Evolutionary conservation across 169 alveolate species (phyloP).

Genomic region (Plasmodium sp.): DNA sequence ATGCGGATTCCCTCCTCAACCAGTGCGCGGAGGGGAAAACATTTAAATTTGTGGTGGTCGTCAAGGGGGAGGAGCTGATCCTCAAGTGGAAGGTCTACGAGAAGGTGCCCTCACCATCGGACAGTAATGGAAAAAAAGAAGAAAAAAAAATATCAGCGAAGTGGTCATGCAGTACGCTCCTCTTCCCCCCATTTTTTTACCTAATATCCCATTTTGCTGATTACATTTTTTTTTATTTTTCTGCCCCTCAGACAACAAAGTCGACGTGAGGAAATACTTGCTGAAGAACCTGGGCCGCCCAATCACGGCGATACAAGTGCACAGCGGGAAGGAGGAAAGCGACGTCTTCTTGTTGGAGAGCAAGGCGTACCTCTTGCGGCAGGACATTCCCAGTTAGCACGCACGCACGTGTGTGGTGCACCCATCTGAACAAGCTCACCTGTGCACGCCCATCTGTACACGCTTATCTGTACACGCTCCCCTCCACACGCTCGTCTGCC

Average conservation of each 20-base stretch:
- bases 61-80: not conserved
- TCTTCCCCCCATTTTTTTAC: not conserved
- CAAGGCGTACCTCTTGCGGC: not conserved
- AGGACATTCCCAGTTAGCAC: not conserved
- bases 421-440: not conserved
- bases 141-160: not conserved
- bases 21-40: not conserved
- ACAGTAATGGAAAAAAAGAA: not conserved
- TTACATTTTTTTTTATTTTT: not conserved
- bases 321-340: not conserved
- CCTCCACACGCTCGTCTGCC: not conserved
- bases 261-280: not conserved
- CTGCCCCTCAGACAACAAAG: not conserved
- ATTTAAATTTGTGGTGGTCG: not conserved
- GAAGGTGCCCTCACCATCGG: not conserved
- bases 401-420: not conserved
- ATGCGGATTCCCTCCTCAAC: not conserved
- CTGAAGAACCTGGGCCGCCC: not conserved
- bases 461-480: not conserved
- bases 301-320: not conserved
- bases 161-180: not conserved
- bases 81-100: slow-evolving; percentile 3
- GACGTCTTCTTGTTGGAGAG: not conserved
- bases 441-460: not conserved
- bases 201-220: not conserved